phyloP scores from a whole-genome alignment of 2,329 filamentous ascomycete genomes.

The Phialophora tarda region DNA sequence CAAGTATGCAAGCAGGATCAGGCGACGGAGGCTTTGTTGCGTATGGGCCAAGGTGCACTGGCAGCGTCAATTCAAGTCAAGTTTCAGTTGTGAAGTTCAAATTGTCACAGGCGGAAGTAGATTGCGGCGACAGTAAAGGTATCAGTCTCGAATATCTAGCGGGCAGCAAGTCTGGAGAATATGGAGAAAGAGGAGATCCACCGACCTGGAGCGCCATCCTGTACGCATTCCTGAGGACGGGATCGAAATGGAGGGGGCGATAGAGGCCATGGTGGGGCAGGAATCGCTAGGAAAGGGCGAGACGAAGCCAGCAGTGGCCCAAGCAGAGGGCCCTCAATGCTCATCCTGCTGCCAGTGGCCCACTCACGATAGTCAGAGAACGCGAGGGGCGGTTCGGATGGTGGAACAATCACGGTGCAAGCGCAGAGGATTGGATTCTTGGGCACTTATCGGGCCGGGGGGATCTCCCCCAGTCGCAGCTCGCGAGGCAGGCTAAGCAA shows the following conservation, averaged over 20 bases:
- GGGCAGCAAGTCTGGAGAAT: slow-evolving; percentile 17
- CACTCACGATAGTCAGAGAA: slow-evolving; percentile 9
- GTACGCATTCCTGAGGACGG: slow-evolving; percentile 24
- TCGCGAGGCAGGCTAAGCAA: slow-evolving; percentile 16
- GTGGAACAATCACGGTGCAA: not conserved
- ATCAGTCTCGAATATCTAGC: not conserved
- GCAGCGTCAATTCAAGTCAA: not conserved
- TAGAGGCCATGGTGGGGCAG: slow-evolving; percentile 30
- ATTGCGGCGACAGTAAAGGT: not conserved
- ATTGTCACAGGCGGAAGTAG: not conserved
- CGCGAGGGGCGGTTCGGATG: slow-evolving; percentile 6
- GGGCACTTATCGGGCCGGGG: slow-evolving; percentile 4
- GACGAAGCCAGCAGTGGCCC: slow-evolving; percentile 22
- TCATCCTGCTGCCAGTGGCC: not conserved
- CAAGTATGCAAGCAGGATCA: not conserved
- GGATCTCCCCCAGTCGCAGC: slow-evolving; percentile 2
- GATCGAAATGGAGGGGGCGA: slow-evolving; percentile 17
- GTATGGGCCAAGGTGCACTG: not conserved
- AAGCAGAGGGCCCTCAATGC: slow-evolving; percentile 11
- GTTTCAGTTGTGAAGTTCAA: not conserved
- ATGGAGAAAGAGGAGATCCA: slow-evolving; percentile 24
- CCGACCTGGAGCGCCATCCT: slow-evolving; percentile 11
- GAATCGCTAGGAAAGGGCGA: slow-evolving; percentile 20
- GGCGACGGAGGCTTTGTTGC: not conserved
- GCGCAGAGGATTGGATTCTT: slow-evolving; percentile 6